A percentile compares a stretch with the other conserved stretches of the same genome.
These are phyloP conservation scores for Chlorella variabilis DNA, from an alignment of 163 green algal genomes.

Conservation along the genomic window DNA sequence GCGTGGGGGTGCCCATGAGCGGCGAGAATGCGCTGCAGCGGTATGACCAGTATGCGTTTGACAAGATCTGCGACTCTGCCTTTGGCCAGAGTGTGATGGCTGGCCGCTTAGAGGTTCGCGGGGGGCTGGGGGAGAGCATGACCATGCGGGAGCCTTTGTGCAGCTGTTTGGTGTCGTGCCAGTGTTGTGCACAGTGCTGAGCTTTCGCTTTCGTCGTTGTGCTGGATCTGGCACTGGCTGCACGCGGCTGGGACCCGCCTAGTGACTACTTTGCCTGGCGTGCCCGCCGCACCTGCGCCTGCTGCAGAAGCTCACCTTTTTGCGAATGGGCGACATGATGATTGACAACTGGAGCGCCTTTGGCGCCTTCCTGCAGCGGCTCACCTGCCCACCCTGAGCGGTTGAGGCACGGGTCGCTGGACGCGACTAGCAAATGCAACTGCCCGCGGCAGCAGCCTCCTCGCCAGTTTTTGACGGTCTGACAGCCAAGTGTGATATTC, in stretches of 20 bases:
- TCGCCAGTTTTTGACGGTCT: neutral
- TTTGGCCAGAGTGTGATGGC: slow-evolving; percentile 80
- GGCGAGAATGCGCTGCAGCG: slow-evolving; percentile 97
- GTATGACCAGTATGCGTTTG: slow-evolving; percentile 94
- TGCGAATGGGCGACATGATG: slow-evolving; percentile 89
- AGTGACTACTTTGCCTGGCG: neutral
- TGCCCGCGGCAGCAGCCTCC: neutral
- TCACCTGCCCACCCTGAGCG: slow-evolving; percentile 41
- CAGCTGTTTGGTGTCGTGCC: no score
- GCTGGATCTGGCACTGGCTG: no score
- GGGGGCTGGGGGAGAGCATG: no score
- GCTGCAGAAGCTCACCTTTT: slow-evolving; percentile 88
- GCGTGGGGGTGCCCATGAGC: slow-evolving; percentile 74
- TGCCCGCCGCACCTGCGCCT: neutral
- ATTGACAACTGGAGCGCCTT: slow-evolving; percentile 87
- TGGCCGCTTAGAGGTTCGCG: slow-evolving; percentile 61
- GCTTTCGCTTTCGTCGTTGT: no score
- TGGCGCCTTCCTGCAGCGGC: slow-evolving; percentile 73
- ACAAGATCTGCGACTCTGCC: slow-evolving; percentile 88
- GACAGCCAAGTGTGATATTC: neutral
- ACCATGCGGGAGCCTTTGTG: no score
- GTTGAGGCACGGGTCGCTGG: neutral
- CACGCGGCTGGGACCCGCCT: no score
- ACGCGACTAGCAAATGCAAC: neutral
- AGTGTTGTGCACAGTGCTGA: no score